Evolutionary conservation across 495 filamentous ascomycete species (phyloP).

Genomic region (Letharia lupina): DNA sequence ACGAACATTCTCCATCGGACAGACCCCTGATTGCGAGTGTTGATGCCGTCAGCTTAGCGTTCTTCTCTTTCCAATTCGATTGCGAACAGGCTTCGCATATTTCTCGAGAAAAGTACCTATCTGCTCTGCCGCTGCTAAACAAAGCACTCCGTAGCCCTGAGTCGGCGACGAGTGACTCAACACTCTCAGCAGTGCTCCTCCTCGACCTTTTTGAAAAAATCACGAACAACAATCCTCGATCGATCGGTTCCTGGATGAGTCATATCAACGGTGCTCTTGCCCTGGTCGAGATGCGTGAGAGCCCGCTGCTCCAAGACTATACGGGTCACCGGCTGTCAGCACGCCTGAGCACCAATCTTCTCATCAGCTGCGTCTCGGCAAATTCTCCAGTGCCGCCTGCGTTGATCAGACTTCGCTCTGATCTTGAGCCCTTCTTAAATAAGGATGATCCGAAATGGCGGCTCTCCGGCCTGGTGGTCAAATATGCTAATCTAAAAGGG

Average conservation of each 20-base stretch:
- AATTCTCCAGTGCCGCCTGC: slow-evolving; percentile 21
- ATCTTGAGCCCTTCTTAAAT: slow-evolving; percentile 21
- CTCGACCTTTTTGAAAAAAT: slow-evolving; percentile 31
- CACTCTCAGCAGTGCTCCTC: slow-evolving; percentile 25
- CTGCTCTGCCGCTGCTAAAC: slow-evolving; percentile 22
- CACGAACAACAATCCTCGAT: slow-evolving; percentile 16
- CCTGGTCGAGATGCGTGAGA: slow-evolving; percentile 26
- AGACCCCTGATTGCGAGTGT: slow-evolving; percentile 18
- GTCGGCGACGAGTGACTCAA: slow-evolving; percentile 18
- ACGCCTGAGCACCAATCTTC: slow-evolving; percentile 25
- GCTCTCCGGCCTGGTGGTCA: slow-evolving; percentile 22
- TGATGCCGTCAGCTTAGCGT: slow-evolving; percentile 27
- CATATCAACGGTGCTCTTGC: slow-evolving; percentile 31
- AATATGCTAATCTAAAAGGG: slow-evolving; percentile 23
- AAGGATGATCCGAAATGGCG: slow-evolving; percentile 23
- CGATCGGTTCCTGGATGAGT: slow-evolving; percentile 23
- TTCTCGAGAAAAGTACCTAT: slow-evolving; percentile 21
- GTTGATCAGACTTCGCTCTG: slow-evolving; percentile 21
- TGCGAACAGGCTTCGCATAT: slow-evolving; percentile 4
- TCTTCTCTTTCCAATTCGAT: slow-evolving; percentile 18
- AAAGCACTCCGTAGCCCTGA: slow-evolving; percentile 12
- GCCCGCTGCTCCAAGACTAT: slow-evolving; percentile 17
- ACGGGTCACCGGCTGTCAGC: slow-evolving; percentile 19
- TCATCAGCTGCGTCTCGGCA: slow-evolving; percentile 25
- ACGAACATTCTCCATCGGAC: slow-evolving; percentile 1